Conservation (phyloP, 768 basidiomycete species). For the Dacryopinax primogenitus region DNA sequence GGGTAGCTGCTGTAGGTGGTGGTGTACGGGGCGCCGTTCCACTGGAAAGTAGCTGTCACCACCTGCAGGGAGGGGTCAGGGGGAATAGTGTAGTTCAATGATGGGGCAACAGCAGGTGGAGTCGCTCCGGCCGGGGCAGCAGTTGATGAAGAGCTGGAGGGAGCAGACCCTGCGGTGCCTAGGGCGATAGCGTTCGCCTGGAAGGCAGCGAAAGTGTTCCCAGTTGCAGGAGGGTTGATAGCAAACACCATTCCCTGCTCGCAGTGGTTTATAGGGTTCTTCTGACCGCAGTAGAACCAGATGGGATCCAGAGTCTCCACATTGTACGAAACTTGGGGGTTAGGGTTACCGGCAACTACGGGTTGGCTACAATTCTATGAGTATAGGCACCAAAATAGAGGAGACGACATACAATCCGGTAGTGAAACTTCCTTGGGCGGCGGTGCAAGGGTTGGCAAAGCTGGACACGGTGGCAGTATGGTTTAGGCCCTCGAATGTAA, state of each 20-base stretch:
- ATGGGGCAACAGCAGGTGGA: slow-evolving; percentile 29
- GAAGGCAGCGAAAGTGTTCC: slow-evolving; percentile 39
- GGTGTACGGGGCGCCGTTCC: slow-evolving; percentile 38
- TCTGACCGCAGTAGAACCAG: slow-evolving; percentile 47
- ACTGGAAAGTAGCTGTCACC: slow-evolving; percentile 33
- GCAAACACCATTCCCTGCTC: slow-evolving; percentile 48
- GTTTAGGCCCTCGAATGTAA: slow-evolving; percentile 15
- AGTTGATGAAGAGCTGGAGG: slow-evolving; percentile 21
- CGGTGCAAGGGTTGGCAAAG: slow-evolving; percentile 41
- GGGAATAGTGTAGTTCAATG: slow-evolving; percentile 34
- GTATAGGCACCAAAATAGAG: neutral
- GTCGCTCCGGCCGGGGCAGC: slow-evolving; percentile 20
- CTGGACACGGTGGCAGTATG: slow-evolving; percentile 51
- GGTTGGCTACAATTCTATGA: slow-evolving; percentile 11
- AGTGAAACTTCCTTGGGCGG: slow-evolving; percentile 16
- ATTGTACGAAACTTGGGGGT: slow-evolving; percentile 3
- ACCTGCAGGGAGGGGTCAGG: slow-evolving; percentile 33
- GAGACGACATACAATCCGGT: slow-evolving; percentile 31
- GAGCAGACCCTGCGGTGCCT: slow-evolving; percentile 33
- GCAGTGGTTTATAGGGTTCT: slow-evolving; percentile 31
- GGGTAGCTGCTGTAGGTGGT: slow-evolving; percentile 47
- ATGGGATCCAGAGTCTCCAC: slow-evolving; percentile 26
- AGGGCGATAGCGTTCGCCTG: slow-evolving; percentile 42
- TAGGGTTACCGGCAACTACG: slow-evolving; percentile 3
- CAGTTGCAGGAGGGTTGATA: slow-evolving; percentile 34